phyloP scores from a whole-genome alignment of 805 yeast species.

The Suhomyces pyralidae region DNA sequence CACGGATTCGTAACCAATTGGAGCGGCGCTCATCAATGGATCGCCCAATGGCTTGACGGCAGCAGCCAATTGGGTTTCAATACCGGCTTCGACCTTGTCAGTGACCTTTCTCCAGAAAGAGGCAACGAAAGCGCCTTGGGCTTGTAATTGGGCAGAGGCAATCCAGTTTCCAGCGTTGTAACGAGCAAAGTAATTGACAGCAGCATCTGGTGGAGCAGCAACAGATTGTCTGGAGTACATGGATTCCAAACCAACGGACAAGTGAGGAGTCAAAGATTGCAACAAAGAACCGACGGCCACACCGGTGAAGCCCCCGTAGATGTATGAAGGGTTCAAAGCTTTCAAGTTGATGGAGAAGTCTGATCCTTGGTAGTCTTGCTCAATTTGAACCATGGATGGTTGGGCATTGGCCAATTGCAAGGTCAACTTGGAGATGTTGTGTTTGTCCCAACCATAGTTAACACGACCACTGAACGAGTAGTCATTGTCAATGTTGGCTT shows the following conservation, averaged over 20 bases:
- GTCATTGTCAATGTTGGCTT: slow-evolving; percentile 90
- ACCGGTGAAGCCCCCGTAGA: slow-evolving; percentile 79
- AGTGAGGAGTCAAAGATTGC: slow-evolving; percentile 80
- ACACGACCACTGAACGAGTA: slow-evolving; percentile 81
- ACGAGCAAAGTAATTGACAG: slow-evolving; percentile 85
- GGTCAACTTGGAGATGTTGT: slow-evolving; percentile 76
- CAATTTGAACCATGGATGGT: slow-evolving; percentile 92
- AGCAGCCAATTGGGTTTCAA: slow-evolving; percentile 81
- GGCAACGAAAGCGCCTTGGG: slow-evolving; percentile 84
- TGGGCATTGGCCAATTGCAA: slow-evolving; percentile 85
- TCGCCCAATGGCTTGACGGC: slow-evolving; percentile 70
- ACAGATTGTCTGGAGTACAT: slow-evolving; percentile 74
- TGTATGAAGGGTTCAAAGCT: slow-evolving; percentile 81
- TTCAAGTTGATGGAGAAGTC: slow-evolving; percentile 89
- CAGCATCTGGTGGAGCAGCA: slow-evolving; percentile 81
- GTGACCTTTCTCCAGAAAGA: slow-evolving; percentile 94
- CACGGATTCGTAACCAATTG: slow-evolving; percentile 79
- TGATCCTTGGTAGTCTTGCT: slow-evolving; percentile 89
- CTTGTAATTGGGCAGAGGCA: slow-evolving; percentile 89
- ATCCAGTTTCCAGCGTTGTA: slow-evolving; percentile 88
- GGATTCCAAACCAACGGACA: slow-evolving; percentile 89
- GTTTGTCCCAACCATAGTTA: slow-evolving; percentile 86
- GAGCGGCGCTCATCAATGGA: slow-evolving; percentile 69
- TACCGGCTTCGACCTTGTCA: slow-evolving; percentile 91
- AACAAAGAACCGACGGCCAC: slow-evolving; percentile 87